A percentile compares a stretch with the other conserved stretches of the same genome.
phyloP scores from a whole-genome alignment of 805 yeast species.

The Wickerhamiella domercqiae region DNA sequence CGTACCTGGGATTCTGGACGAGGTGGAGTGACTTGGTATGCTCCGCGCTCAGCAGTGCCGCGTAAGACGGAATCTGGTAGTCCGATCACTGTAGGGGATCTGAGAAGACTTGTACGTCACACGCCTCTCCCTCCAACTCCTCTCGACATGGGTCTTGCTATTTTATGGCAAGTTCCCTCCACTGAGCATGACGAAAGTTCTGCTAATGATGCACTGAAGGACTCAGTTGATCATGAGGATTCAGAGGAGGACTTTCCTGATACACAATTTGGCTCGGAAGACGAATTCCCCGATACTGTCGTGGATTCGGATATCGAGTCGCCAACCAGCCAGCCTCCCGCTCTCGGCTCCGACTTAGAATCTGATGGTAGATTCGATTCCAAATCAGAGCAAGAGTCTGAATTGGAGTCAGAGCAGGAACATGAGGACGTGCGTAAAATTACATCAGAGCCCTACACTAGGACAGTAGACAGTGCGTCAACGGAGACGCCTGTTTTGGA shows the following conservation, averaged over 20 bases:
- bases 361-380: too few relatives aligned
- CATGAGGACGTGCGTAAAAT: not conserved
- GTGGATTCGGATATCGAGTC: slow-evolving; percentile 18
- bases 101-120: slow-evolving; percentile 39
- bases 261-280: slow-evolving; percentile 15
- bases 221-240: slow-evolving; percentile 23
- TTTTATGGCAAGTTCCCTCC: slow-evolving; percentile 49
- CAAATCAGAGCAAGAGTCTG: slow-evolving; percentile 1
- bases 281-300: slow-evolving; percentile 18
- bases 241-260: slow-evolving; percentile 20
- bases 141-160: slow-evolving; percentile 77
- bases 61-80: slow-evolving; percentile 37
- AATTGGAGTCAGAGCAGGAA: slow-evolving; percentile 3
- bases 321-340: not conserved
- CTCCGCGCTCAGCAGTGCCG: slow-evolving; percentile 51
- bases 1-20: slow-evolving; percentile 83
- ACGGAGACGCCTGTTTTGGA: not conserved
- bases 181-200: slow-evolving; percentile 8
- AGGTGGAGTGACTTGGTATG: slow-evolving; percentile 73
- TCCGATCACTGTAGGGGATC: slow-evolving; percentile 44
- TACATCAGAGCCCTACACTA: not conserved
- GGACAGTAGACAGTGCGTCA: too few relatives aligned
- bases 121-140: slow-evolving; percentile 55
- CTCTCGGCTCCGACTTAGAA: not conserved
- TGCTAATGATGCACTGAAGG: not conserved